Evolutionary conservation across 2,329 filamentous ascomycete genomes (phyloP).

Genomic region (Colletotrichum somersetense): DNA sequence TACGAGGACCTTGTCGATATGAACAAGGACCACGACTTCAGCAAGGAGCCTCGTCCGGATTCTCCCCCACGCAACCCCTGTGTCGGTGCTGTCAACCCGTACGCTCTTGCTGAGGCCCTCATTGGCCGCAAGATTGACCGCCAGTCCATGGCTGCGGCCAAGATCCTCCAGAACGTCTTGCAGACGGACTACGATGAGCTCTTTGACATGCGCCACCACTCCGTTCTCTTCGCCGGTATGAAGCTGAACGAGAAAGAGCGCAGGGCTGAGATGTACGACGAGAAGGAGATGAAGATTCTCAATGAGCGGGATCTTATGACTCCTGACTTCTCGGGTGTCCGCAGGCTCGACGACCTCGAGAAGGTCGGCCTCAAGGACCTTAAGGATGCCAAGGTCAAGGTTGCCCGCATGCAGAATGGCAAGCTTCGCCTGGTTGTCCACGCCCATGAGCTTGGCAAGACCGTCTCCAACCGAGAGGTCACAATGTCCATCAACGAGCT

Average conservation of each 20-base stretch:
- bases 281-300: slow-evolving; percentile 57
- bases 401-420: slow-evolving; percentile 58
- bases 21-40: slow-evolving; percentile 42
- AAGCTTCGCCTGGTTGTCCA: slow-evolving; percentile 58
- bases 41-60: slow-evolving; percentile 50
- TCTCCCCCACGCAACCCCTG: slow-evolving; percentile 54
- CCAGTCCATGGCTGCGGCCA: slow-evolving; percentile 49
- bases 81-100: slow-evolving; percentile 59
- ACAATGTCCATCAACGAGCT: slow-evolving; percentile 58
- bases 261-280: slow-evolving; percentile 52
- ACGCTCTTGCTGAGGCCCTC: slow-evolving; percentile 58
- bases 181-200: slow-evolving; percentile 63
- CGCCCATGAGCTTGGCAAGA: slow-evolving; percentile 51
- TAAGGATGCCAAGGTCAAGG: slow-evolving; percentile 52
- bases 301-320: slow-evolving; percentile 57
- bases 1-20: slow-evolving; percentile 53
- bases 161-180: slow-evolving; percentile 56
- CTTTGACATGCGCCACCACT: slow-evolving; percentile 59
- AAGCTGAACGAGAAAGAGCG: slow-evolving; percentile 55
- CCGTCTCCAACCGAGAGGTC: slow-evolving; percentile 54
- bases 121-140: slow-evolving; percentile 57
- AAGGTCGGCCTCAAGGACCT: slow-evolving; percentile 56
- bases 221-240: slow-evolving; percentile 58
- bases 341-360: slow-evolving; percentile 55
- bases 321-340: slow-evolving; percentile 57